Conservation (phyloP, 805 yeast species). For the Spathaspora hagerdaliae region DNA sequence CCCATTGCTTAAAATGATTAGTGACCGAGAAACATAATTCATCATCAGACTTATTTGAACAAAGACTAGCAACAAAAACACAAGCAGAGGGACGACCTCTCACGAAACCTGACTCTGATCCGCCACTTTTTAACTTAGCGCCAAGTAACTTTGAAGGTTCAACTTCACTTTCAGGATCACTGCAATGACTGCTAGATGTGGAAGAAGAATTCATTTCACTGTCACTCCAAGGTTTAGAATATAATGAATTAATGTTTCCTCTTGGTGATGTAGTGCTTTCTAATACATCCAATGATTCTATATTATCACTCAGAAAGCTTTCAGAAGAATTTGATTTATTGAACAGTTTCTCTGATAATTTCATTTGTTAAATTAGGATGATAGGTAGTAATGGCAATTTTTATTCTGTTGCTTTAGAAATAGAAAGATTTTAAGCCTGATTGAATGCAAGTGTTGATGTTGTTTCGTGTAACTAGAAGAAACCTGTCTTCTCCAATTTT, state of each 20-base stretch:
- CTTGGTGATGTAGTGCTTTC: constrained; percentile 2
- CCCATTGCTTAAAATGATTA: constrained; percentile 66
- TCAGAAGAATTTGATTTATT: constrained; percentile 3
- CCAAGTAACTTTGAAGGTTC: background rate
- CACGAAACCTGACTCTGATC: background rate
- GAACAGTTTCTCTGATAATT: background rate
- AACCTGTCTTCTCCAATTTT: too few species aligned
- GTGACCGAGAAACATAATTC: constrained; percentile 67
- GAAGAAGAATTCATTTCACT: constrained; percentile 2
- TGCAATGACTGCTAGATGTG: background rate
- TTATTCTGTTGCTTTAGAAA: too few species aligned
- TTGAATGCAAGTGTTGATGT: too few species aligned
- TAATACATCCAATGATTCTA: constrained; percentile 1
- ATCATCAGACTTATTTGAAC: constrained; percentile 64
- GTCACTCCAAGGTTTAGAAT: constrained; percentile 3
- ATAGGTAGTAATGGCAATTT: too few species aligned
- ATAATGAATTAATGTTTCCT: constrained; percentile 6
- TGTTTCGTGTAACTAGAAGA: too few species aligned
- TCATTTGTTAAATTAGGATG: background rate
- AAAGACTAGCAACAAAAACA: constrained; percentile 81
- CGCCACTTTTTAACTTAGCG: background rate
- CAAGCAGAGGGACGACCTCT: constrained; percentile 78
- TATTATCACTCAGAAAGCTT: background rate
- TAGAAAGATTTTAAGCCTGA: too few species aligned
- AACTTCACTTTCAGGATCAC: background rate